Conservation (phyloP, 2,329 filamentous ascomycete species). For the Aspergillus melleus region DNA sequence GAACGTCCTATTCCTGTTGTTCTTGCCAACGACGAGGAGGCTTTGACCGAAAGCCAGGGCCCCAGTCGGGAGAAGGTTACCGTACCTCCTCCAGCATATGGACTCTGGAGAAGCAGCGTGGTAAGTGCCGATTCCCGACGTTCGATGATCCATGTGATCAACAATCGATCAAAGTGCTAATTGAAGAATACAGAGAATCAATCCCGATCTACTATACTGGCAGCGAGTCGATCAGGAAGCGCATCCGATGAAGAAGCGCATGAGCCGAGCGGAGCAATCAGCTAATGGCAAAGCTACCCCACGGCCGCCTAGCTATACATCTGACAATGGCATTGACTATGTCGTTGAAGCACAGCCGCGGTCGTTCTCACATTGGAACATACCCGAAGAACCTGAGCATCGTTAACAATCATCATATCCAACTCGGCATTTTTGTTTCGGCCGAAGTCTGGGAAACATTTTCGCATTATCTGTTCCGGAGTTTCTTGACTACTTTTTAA, state of each 20-base stretch:
- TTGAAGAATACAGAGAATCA: slow-evolving; percentile 58
- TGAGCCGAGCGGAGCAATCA: slow-evolving; percentile 5
- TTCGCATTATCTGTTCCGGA: background rate
- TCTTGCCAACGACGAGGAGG: slow-evolving; percentile 72
- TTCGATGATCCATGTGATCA: slow-evolving; percentile 3
- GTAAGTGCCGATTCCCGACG: slow-evolving; percentile 52
- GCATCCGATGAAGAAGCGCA: background rate
- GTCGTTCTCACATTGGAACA: slow-evolving; percentile 50
- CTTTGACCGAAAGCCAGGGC: slow-evolving; percentile 47
- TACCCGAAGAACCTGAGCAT: slow-evolving; percentile 5
- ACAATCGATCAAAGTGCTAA: background rate
- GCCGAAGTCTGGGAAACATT: background rate
- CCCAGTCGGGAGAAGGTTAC: slow-evolving; percentile 54
- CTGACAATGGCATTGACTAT: slow-evolving; percentile 73
- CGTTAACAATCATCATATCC: background rate
- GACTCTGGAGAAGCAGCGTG: slow-evolving; percentile 79
- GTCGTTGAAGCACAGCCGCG: slow-evolving; percentile 66
- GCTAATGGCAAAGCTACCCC: slow-evolving; percentile 29
- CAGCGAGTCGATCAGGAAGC: slow-evolving; percentile 56
- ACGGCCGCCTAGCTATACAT: slow-evolving; percentile 73
- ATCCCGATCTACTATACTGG: slow-evolving; percentile 81
- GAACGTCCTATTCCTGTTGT: slow-evolving; percentile 73
- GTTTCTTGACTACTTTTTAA: background rate
- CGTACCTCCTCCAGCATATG: slow-evolving; percentile 76
- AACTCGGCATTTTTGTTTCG: background rate